Percentiles rank a stretch among this genome's conserved stretches.
phyloP scores from a whole-genome alignment of 2,329 filamentous ascomycete species.

The Conoideocrella luteorostrata region DNA sequence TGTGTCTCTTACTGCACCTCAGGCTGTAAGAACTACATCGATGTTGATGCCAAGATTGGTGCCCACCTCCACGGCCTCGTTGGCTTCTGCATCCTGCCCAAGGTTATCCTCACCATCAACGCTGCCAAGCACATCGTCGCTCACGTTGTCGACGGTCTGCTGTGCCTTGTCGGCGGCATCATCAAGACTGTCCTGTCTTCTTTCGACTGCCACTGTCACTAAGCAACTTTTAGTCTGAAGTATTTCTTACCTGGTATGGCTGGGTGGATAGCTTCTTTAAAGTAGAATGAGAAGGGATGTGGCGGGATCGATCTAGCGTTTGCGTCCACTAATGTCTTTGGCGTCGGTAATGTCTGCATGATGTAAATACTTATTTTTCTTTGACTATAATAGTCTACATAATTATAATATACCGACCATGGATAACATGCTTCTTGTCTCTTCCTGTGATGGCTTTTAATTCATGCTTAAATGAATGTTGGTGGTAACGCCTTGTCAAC shows the following conservation, averaged over 20 bases:
- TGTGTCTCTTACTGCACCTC: conserved; percentile 31
- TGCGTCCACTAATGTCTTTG: conserved; percentile 4
- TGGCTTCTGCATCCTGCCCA: conserved; percentile 26
- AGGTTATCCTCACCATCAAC: conserved; percentile 22
- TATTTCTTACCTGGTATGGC: too few species aligned
- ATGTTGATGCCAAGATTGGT: conserved; percentile 19
- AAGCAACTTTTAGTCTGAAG: conserved; percentile 1
- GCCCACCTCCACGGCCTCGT: conserved; percentile 21
- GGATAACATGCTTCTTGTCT: not conserved
- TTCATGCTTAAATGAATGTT: too few species aligned
- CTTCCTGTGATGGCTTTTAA: not conserved
- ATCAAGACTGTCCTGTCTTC: conserved; percentile 21
- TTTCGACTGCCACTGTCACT: conserved; percentile 28
- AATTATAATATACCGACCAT: not conserved
- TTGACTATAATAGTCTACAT: not conserved
- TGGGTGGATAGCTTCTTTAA: not conserved
- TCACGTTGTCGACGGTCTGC: conserved; percentile 22
- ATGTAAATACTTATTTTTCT: conserved; percentile 10
- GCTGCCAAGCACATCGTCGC: conserved; percentile 19
- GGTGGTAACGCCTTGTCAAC: too few species aligned
- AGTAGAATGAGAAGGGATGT: not conserved
- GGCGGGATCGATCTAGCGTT: conserved; percentile 2
- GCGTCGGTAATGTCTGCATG: conserved; percentile 8
- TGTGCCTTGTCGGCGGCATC: conserved; percentile 27
- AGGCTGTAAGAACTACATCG: conserved; percentile 33